Evolutionary conservation across 2,329 filamentous ascomycete species (phyloP), one percentile per base, ranked within the genome.

Genomic region (Fusarium brevicatenulatum): DNA sequence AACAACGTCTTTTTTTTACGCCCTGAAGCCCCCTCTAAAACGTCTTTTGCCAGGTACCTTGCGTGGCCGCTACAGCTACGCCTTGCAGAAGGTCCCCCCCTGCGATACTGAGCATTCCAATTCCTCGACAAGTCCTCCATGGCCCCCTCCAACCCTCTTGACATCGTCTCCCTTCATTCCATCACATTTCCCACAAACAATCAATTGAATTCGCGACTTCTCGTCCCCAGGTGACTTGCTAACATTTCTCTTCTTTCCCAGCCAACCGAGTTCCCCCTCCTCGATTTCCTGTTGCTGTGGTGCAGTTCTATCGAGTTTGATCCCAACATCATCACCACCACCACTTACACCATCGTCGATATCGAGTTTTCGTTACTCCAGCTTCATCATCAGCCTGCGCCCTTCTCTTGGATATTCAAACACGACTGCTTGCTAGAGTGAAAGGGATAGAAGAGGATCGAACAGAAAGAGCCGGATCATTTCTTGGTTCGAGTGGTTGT

Each of bases 131-230:
- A 52, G 49, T 59, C 34, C 56, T 56, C 70, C 65, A 36, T 62
- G 34, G 57, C 52, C 71, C 63, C 62, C 56, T 72, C 66, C 42
- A 76, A 61, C 65, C 63, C 69, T 66, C 69, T 37, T 46, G 44
- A 65, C 54, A 30, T 36, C 55, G 60, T 71, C 76, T 78, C 76
- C 76, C 76, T 78, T 78, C 76, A 78, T 78, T 78, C 76, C 76
- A 70, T 61, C 53, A 50, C 69, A 62, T 63, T 77, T 74, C 74
- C 68, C 68, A 69, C 70, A 74, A 66, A 66, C 63, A 76, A 71
- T 64, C 68, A 67, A 66, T 68, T 63, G 39, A 47, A 55, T 66
- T 49, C 54, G 53, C 62, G 73, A 61, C 25, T 60, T 66, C 50
- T 42, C 54, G 32, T 60, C 63, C 49, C 72, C 46, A 64, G 67